phyloP scores from a whole-genome alignment of 1,284 basidiomycete species.

The Tranzscheliella williamsii region DNA sequence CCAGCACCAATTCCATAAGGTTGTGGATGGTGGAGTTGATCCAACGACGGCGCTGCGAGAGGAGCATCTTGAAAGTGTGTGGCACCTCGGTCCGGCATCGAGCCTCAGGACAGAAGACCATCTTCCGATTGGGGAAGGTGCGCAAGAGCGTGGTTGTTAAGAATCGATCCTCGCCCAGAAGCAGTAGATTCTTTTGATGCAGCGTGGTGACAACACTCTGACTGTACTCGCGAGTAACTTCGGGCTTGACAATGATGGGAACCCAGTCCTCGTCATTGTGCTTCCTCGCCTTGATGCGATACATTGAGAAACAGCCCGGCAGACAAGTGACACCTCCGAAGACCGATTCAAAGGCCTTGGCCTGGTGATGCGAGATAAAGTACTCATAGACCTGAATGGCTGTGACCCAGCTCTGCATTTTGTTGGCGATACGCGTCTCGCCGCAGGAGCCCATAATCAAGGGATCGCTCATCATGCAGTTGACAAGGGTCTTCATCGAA shows the following conservation, averaged over 20 bases:
- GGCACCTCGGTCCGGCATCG: conserved; percentile 93
- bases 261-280: conserved; percentile 86
- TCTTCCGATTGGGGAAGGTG: conserved; percentile 91
- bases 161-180: conserved; percentile 98
- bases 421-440: conserved; percentile 97
- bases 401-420: conserved; percentile 91
- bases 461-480: conserved; percentile 97
- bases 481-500: conserved; percentile 47
- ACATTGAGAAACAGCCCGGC: conserved; percentile 99
- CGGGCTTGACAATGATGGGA: conserved; percentile 93
- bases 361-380: conserved; percentile 97
- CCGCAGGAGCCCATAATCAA: conserved; percentile 99
- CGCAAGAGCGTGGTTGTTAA: conserved; percentile 71
- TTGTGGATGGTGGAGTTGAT: conserved; percentile 99
- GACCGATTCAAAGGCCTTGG: conserved; percentile 97
- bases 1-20: conserved; percentile 96
- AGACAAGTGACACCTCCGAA: conserved; percentile 99
- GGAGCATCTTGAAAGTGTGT: conserved; percentile 86
- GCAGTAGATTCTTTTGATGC: conserved; percentile 95
- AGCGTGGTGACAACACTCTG: conserved; percentile 89
- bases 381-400: conserved; percentile 98
- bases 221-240: conserved; percentile 96
- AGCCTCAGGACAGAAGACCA: conserved; percentile 98
- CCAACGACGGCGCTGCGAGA: conserved; percentile 97
- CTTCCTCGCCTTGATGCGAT: conserved; percentile 91